Percentiles rank a stretch among this genome's conserved stretches.
These are phyloP conservation scores for Balansia obtecta DNA, from an alignment of 2,329 filamentous ascomycete genomes.

Conservation along the genomic window DNA sequence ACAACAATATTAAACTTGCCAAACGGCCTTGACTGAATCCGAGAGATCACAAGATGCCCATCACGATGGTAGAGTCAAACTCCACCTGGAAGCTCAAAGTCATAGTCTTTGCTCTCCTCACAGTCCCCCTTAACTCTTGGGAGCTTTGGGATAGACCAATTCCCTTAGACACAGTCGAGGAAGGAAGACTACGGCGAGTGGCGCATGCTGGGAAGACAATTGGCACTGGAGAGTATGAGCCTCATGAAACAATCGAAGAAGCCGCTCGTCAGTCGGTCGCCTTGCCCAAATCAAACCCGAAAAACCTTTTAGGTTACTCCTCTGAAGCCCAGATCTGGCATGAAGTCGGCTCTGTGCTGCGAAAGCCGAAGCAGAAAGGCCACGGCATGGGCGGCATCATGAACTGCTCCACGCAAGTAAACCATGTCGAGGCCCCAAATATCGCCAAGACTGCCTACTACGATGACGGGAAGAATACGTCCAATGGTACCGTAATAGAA, in stretches of 20 bases:
- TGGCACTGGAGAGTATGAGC: conserved; percentile 18
- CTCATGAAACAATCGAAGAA: conserved; percentile 19
- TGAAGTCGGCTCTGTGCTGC: conserved; percentile 10
- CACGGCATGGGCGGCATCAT: conserved; percentile 24
- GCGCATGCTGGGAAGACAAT: conserved; percentile 27
- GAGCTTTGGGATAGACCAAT: conserved; percentile 23
- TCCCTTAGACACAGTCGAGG: conserved; percentile 9
- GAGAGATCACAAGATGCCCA: neutral
- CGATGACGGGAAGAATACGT: neutral
- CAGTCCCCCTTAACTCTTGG: conserved; percentile 27
- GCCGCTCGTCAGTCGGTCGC: conserved; percentile 17
- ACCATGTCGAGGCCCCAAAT: conserved; percentile 12
- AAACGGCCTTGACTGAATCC: neutral
- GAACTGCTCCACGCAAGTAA: conserved; percentile 23
- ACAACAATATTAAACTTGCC: neutral
- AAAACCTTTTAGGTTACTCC: conserved; percentile 17
- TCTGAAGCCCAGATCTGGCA: conserved; percentile 15
- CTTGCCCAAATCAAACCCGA: conserved; percentile 16
- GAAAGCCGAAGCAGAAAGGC: conserved; percentile 12
- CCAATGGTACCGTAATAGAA: conserved; percentile 21
- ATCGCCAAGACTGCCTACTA: conserved; percentile 1
- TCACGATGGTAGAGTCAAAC: neutral
- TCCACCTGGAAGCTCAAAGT: conserved; percentile 19
- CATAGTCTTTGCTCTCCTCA: conserved; percentile 28
- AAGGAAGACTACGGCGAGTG: conserved; percentile 22